Evolutionary conservation across 768 basidiomycete species (phyloP), one percentile per base, ranked within the genome.

Genomic region (Megacollybia marginata): DNA sequence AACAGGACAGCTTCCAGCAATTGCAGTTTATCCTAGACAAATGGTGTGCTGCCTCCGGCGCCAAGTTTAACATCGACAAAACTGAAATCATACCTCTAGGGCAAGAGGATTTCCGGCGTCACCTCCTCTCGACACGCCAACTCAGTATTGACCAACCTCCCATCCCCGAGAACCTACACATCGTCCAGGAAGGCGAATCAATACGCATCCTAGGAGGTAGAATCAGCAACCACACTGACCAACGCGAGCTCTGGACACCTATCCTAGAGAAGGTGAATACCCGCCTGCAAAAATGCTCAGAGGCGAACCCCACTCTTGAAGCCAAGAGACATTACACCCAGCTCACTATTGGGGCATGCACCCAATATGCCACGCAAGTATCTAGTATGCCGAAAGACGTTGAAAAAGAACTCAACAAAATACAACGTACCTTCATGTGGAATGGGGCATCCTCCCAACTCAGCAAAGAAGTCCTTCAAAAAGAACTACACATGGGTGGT

Each of bases 41-140:
- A 0, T 60, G 59, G 59, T 60, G 56, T 31, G 0, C 1, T 0
- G 56, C 53, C 0, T 59, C 61, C 0, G 52, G 54, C 0, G 61
- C 57, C 0, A 62, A 59, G 18, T 63, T 65, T 6, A 63, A 65
- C 34, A 9, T 53, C 0, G 38, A 47, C 9, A 65, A 65, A 28
- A 65, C 59, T 0, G 52, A 59, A 7, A 50, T 64, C 0, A 28
- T 60, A 0, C 63, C 57, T 0, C 54, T 68, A 0, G 65, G 69
- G 0, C 33, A 20, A 1, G 31, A 43, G 23, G 36, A 48, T 4
- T 55, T 1, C 33, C n/a, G n/a, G n/a, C n/a, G n/a, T n/a, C n/a
- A n/a, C n/a, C n/a, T n/a, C n/a, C n/a, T n/a, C n/a, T n/a, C n/a
- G n/a, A n/a, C n/a, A n/a, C n/a, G n/a, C n/a, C n/a, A n/a, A n/a